Conservation (phyloP, 371 early-diverging fungal species). For the Ordospora pajunii region DNA sequence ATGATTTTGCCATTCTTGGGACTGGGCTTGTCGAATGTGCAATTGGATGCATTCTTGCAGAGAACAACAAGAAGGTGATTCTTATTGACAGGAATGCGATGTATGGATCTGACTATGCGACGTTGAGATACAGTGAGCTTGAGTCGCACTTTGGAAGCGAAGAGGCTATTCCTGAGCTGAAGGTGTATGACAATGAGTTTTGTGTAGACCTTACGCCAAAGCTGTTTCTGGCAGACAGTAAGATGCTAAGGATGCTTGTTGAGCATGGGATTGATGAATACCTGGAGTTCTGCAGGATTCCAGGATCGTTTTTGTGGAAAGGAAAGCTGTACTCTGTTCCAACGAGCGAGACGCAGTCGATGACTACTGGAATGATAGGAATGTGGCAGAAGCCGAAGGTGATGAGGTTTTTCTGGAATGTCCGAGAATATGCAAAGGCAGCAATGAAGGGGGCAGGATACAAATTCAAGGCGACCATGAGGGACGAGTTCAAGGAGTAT, state of each 20-base stretch:
- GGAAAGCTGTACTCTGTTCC: slow-evolving; percentile 86
- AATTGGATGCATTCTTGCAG: slow-evolving; percentile 86
- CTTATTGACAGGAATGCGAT: slow-evolving; percentile 93
- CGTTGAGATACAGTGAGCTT: slow-evolving; percentile 52
- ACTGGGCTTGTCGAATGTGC: slow-evolving; percentile 98
- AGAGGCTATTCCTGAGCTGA: not conserved
- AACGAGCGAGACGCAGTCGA: slow-evolving; percentile 74
- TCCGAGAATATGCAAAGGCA: slow-evolving; percentile 61
- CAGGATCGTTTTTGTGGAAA: slow-evolving; percentile 82
- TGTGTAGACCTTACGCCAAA: slow-evolving; percentile 96
- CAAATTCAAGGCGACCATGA: slow-evolving; percentile 65
- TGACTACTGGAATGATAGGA: slow-evolving; percentile 75
- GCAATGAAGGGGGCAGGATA: not conserved
- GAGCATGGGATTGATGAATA: slow-evolving; percentile 92
- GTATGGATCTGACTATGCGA: slow-evolving; percentile 77
- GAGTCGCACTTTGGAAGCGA: slow-evolving; percentile 26
- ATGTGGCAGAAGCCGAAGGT: slow-evolving; percentile 84
- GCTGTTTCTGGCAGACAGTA: slow-evolving; percentile 93
- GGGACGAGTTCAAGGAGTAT: slow-evolving; percentile 76
- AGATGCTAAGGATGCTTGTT: slow-evolving; percentile 66
- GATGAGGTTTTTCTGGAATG: slow-evolving; percentile 87
- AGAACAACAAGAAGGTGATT: slow-evolving; percentile 90
- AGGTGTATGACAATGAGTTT: slow-evolving; percentile 73
- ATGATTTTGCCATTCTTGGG: slow-evolving; percentile 64
- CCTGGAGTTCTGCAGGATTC: slow-evolving; percentile 87